Evolutionary conservation across 2,329 filamentous ascomycete species (phyloP).

Genomic region (Claviceps monticola): DNA sequence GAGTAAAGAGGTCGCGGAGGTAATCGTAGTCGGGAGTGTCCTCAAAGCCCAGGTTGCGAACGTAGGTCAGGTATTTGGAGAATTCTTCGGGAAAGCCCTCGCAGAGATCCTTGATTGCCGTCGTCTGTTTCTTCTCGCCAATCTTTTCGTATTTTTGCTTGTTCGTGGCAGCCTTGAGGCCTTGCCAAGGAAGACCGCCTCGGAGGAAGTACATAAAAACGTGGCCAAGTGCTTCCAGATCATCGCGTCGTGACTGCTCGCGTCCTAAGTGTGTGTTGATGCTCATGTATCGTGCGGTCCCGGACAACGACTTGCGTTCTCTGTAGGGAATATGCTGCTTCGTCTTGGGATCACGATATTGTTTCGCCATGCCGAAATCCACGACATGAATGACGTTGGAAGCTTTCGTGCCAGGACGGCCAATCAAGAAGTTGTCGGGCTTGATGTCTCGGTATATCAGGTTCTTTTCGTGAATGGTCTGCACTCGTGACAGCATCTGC

Average conservation of each 20-base stretch:
- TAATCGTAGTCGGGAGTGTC: conserved; percentile 98
- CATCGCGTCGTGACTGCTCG: conserved; percentile 90
- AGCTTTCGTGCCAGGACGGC: conserved; percentile 84
- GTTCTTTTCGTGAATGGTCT: conserved; percentile 99
- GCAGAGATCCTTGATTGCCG: conserved; percentile 89
- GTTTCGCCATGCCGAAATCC: conserved; percentile 99
- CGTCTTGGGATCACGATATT: conserved; percentile 96
- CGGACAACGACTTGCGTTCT: conserved; percentile 91
- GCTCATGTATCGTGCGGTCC: conserved; percentile 96
- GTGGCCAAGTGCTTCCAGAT: conserved; percentile 74
- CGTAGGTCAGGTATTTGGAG: conserved; percentile 93
- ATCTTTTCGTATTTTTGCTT: conserved; percentile 99
- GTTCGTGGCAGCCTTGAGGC: conserved; percentile 59
- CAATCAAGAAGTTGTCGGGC: conserved; percentile 99
- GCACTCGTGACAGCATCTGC: conserved; percentile 96
- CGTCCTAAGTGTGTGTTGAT: conserved; percentile 97
- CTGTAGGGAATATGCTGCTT: conserved; percentile 98
- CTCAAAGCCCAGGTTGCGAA: conserved; percentile 94
- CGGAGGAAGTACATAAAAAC: conserved; percentile 64
- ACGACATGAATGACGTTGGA: conserved; percentile 97
- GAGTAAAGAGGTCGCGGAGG: conserved; percentile 88
- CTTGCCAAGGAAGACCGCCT: conserved; percentile 60
- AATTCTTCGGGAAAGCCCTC: conserved; percentile 95
- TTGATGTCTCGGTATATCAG: conserved; percentile 99
- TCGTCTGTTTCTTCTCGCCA: conserved; percentile 99